Evolutionary conservation across 2,329 filamentous ascomycete species (phyloP).

Genomic region (Arachnopeziza araneosa): DNA sequence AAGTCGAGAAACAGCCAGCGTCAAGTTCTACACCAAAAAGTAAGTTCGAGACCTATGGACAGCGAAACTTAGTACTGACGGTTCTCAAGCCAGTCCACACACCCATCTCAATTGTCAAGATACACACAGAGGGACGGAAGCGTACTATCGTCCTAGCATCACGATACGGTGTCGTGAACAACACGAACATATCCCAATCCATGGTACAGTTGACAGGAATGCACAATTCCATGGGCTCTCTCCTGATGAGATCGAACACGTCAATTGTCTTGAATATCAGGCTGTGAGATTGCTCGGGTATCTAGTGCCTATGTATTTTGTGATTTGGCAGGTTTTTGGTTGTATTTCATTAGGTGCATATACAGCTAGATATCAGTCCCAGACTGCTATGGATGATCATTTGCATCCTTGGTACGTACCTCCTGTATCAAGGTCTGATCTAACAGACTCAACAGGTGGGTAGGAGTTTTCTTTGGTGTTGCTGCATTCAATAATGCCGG

Average conservation of each 20-base stretch:
- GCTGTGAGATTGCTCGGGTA: conserved; percentile 54
- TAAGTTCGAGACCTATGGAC: neutral
- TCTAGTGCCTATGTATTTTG: conserved; percentile 55
- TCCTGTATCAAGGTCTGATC: neutral
- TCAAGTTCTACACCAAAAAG: neutral
- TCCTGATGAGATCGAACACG: conserved; percentile 44
- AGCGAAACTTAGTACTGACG: neutral
- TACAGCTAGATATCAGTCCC: conserved; percentile 40
- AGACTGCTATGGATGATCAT: neutral
- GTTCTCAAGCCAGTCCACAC: neutral
- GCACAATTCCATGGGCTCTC: conserved; percentile 48
- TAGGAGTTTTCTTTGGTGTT: neutral
- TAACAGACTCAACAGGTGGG: conserved; percentile 1
- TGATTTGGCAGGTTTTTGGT: conserved; percentile 51
- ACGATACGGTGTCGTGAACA: neutral
- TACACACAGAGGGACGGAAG: neutral
- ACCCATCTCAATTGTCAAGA: neutral
- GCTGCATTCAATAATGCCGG: conserved; percentile 7
- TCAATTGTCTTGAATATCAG: conserved; percentile 58
- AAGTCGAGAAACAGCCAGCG: neutral
- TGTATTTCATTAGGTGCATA: conserved; percentile 52
- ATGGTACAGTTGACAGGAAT: conserved; percentile 37
- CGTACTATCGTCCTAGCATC: neutral
- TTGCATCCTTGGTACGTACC: conserved; percentile 9
- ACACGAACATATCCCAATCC: neutral